Evolutionary conservation across 106 monocot genomes (phyloP), one percentile per base, ranked within the genome.

Genomic region (Apostasia ramifera): DNA sequence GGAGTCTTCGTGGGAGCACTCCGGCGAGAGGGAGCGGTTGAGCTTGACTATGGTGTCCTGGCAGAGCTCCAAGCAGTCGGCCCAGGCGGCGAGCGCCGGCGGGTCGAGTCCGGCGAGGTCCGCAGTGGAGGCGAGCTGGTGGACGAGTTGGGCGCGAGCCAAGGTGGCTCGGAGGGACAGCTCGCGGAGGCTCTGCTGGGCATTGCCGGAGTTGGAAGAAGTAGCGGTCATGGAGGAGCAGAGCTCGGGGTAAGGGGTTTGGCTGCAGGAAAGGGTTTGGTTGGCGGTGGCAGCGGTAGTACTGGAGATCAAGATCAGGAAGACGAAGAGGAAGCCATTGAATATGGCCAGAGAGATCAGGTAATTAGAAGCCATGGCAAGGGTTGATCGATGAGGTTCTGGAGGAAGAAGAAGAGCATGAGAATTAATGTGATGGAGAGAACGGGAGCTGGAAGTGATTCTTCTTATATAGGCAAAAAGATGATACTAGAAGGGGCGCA

Each of bases 201-300:
- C 8, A 1, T 68, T 53, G 8, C 14, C 53, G 10, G 11, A 5
- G 10, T 49, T 52, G 12, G 48, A 10, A 41, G 45, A 38, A 2
- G 3, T 58, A 39, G 47, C 8, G 44, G 71, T 8, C 48, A 70
- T 57, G 40, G 69, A 70, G 8, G 8, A 66, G 48, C 80, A 81
- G 11, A 76, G 61, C 10, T 62, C 5, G 48, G 76, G 81, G 60
- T 72, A 67, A 2, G 81, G 81, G 2, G 76, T 75, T 68, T 76
- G 71, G 55, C 41, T 56, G 61, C 81, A 81, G 47, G 79, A 68
- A 12, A 55, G n/a, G 50, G 50, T 8, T 8, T 50, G 50, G 50
- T 50, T 5, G 50, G 50, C 26, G 26, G 26, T 26, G 26, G 26
- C 26, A 26, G 26, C 26, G 26, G 26, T 26, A 26, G 26, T 26